Evolutionary conservation across 495 filamentous ascomycete genomes (phyloP).

Genomic region (Penicillium daleae): DNA sequence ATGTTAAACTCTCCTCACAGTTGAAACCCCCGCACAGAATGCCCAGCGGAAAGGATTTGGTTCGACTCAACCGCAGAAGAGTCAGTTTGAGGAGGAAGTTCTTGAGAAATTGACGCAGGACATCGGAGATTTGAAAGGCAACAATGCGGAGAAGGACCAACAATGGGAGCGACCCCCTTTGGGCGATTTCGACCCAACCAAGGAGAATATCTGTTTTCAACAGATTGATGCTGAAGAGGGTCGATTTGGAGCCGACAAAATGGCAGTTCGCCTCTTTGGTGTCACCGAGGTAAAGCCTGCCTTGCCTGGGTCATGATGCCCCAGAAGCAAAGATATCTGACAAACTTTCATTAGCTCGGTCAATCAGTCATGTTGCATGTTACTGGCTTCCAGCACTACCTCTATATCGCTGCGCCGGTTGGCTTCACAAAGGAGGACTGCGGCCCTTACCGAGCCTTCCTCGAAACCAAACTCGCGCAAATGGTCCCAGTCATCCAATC

Average conservation of each 20-base stretch:
- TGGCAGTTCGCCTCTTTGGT: constrained; percentile 87
- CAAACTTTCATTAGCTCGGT: constrained; percentile 55
- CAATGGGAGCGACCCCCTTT: constrained; percentile 85
- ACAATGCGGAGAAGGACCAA: constrained; percentile 90
- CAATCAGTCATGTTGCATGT: constrained; percentile 96
- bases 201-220: constrained; percentile 81
- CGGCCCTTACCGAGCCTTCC: constrained; percentile 70
- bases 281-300: constrained; percentile 75
- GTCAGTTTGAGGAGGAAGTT: constrained; percentile 90
- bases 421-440: constrained; percentile 78
- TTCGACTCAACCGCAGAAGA: constrained; percentile 81
- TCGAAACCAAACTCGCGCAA: constrained; percentile 73
- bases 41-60: constrained; percentile 59
- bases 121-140: constrained; percentile 78
- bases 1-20: constrained; percentile 55
- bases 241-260: constrained; percentile 67
- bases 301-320: background rate
- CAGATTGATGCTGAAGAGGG: constrained; percentile 96
- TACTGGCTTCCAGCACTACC: constrained; percentile 93
- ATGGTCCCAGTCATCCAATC: constrained; percentile 68
- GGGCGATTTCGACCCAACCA: constrained; percentile 69
- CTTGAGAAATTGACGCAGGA: constrained; percentile 94
- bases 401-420: constrained; percentile 89
- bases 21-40: constrained; percentile 61
- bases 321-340: constrained; percentile 16